A percentile compares a stretch with the other conserved stretches of the same genome.
Conservation (phyloP, 768 basidiomycete genomes). For the Tylopilus vinaceipallidus region DNA sequence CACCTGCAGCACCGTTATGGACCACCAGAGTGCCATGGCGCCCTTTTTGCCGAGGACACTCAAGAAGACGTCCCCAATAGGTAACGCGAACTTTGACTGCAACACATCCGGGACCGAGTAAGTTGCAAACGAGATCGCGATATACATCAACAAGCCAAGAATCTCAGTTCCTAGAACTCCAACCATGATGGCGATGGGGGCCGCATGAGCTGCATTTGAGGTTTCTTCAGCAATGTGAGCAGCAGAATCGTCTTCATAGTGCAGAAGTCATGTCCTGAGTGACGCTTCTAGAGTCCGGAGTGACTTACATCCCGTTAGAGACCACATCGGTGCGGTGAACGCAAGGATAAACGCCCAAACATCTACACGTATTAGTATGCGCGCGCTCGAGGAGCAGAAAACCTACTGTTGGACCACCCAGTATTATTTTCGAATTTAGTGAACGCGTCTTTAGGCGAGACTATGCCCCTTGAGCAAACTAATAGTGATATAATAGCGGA, state of each 20-base stretch:
- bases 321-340: slow-evolving; percentile 29
- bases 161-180: slow-evolving; percentile 38
- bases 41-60: slow-evolving; percentile 39
- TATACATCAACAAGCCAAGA: slow-evolving; percentile 43
- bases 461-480: slow-evolving; percentile 15
- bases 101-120: slow-evolving; percentile 36
- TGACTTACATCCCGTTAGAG: slow-evolving; percentile 23
- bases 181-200: slow-evolving; percentile 45
- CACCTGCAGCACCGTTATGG: slow-evolving; percentile 44
- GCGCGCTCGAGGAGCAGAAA: background rate
- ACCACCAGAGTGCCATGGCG: slow-evolving; percentile 43
- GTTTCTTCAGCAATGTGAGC: slow-evolving; percentile 49
- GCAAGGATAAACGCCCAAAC: slow-evolving; percentile 24
- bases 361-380: slow-evolving; percentile 9
- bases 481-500: background rate
- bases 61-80: slow-evolving; percentile 42
- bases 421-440: slow-evolving; percentile 29
- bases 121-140: slow-evolving; percentile 44
- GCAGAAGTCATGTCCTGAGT: background rate
- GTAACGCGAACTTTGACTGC: slow-evolving; percentile 32
- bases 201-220: slow-evolving; percentile 39
- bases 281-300: background rate
- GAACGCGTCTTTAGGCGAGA: slow-evolving; percentile 18
- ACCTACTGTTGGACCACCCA: slow-evolving; percentile 20
- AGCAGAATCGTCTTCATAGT: slow-evolving; percentile 42